Percentiles rank a stretch among this genome's conserved stretches.
phyloP scores from a whole-genome alignment of 108 stramenopile genomes.

The Tribonema minus region DNA sequence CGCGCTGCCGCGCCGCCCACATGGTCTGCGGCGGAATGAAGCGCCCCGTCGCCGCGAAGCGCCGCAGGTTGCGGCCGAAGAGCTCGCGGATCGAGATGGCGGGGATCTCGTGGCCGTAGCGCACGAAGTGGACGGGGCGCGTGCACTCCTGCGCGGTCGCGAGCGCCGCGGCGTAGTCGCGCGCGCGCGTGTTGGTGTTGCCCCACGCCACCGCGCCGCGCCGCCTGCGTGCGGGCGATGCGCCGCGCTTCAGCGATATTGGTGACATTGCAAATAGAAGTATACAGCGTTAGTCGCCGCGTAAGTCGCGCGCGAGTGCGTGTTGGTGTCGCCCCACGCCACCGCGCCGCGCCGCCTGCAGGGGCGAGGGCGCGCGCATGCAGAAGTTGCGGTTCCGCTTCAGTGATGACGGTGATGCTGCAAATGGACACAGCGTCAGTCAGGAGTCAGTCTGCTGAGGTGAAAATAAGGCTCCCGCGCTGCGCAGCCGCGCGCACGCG shows the following conservation, averaged over 20 bases:
- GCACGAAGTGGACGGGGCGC: constrained; percentile 18
- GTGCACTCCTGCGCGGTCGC: constrained; percentile 4
- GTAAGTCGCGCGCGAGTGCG: no score
- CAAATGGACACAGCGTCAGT: no score
- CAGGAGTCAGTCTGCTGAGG: no score
- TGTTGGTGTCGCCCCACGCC: neutral
- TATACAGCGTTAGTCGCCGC: no score
- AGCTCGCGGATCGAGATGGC: constrained; percentile 1
- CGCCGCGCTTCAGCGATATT: no score
- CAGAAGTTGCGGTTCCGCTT: no score
- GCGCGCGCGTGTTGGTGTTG: constrained; percentile 29
- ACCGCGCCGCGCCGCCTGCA: constrained; percentile 1
- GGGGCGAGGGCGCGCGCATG: no score
- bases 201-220: constrained; percentile 25
- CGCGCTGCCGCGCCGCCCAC: constrained; percentile 7
- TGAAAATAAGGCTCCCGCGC: no score
- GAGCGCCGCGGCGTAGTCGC: constrained; percentile 10
- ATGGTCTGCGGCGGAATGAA: neutral
- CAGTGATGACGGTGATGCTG: no score
- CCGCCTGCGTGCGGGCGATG: no score
- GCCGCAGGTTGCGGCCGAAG: constrained; percentile 10
- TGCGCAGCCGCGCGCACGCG: no score
- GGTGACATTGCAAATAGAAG: no score
- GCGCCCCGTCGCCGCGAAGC: constrained; percentile 19
- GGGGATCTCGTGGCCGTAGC: constrained; percentile 17